Conservation (phyloP, 768 basidiomycete species). For the Cystofilobasidium ferigula region DNA sequence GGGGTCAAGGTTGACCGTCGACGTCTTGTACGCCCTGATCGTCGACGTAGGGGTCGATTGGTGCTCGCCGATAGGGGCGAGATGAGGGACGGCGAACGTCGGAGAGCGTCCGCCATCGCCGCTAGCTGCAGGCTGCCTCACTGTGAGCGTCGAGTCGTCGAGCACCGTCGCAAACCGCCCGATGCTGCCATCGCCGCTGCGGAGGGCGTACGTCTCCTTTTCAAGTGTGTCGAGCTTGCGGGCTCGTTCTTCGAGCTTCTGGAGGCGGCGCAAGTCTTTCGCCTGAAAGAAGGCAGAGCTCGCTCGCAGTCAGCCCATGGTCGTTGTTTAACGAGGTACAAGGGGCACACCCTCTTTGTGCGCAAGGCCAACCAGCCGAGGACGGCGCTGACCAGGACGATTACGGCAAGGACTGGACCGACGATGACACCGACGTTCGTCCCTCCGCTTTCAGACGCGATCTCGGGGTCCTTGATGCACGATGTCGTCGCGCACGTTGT, state of each 20-base stretch:
- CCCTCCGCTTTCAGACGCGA: background rate
- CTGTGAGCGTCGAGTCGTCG: background rate
- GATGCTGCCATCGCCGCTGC: background rate
- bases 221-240: background rate
- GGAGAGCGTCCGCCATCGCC: slow-evolving; percentile 5
- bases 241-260: slow-evolving; percentile 23
- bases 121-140: slow-evolving; percentile 2
- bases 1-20: slow-evolving; percentile 22
- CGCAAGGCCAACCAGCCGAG: slow-evolving; percentile 16
- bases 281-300: slow-evolving; percentile 1
- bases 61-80: background rate
- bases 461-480: slow-evolving; percentile 4
- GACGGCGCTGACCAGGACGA: slow-evolving; percentile 12
- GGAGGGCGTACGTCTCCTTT: slow-evolving; percentile 15
- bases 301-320: background rate
- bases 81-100: background rate
- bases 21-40: slow-evolving; percentile 12
- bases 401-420: slow-evolving; percentile 21
- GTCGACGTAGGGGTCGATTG: background rate
- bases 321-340: background rate
- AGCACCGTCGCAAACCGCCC: background rate
- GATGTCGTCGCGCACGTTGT: slow-evolving; percentile 20
- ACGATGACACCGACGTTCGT: slow-evolving; percentile 20
- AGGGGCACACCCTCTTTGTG: slow-evolving; percentile 25
- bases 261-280: slow-evolving; percentile 6